Conservation (phyloP, 1,139 yeast genomes). For the Diutina siamensis region DNA sequence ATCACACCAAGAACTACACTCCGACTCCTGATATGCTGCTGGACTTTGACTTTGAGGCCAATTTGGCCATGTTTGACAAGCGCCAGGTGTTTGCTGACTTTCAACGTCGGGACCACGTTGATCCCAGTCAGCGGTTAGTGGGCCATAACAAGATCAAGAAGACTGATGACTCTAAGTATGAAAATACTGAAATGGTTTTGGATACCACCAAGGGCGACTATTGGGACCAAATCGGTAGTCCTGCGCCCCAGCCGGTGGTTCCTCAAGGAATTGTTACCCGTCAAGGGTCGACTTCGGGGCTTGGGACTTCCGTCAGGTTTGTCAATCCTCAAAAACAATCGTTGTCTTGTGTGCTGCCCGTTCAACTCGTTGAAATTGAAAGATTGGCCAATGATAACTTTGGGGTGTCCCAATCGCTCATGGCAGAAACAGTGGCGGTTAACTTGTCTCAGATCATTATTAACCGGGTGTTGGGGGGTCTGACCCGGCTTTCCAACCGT, state of each 20-base stretch:
- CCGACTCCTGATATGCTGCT: constrained; percentile 18
- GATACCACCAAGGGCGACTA: constrained; percentile 35
- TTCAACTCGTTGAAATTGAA: constrained; percentile 74
- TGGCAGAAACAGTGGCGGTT: constrained; percentile 64
- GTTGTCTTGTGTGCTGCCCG: constrained; percentile 64
- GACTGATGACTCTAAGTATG: constrained; percentile 35
- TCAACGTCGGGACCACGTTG: constrained; percentile 49
- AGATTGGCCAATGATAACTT: constrained; percentile 43
- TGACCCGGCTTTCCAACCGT: constrained; percentile 42
- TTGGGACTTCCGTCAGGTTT: neutral
- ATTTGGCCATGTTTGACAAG: constrained; percentile 76
- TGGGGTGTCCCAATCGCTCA: constrained; percentile 35
- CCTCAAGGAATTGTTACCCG: constrained; percentile 6
- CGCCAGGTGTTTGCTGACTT: constrained; percentile 69
- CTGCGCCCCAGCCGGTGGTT: constrained; percentile 5
- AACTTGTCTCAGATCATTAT: constrained; percentile 53
- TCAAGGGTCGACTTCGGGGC: constrained; percentile 6
- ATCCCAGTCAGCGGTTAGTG: constrained; percentile 55
- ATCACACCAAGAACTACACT: neutral
- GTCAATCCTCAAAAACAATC: neutral
- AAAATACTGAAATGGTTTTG: constrained; percentile 66
- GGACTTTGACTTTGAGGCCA: constrained; percentile 83
- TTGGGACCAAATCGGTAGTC: constrained; percentile 41
- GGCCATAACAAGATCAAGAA: constrained; percentile 50
- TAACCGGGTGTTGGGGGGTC: constrained; percentile 53